A percentile compares a stretch with the other conserved stretches of the same genome.
Conservation (phyloP, 2,329 filamentous ascomycete species). For the Aaosphaeria pasadenensis region DNA sequence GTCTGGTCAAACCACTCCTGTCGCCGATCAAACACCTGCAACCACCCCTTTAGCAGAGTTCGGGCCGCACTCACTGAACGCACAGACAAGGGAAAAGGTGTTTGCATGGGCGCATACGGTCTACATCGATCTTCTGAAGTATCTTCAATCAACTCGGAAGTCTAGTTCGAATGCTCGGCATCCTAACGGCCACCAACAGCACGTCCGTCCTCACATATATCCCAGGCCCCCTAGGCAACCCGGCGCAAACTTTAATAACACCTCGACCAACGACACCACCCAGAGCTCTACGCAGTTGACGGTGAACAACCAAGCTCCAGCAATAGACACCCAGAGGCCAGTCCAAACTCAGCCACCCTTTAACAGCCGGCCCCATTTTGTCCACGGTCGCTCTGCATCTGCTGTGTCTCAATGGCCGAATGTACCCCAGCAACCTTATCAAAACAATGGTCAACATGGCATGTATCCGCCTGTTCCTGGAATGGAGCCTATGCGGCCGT, state of each 20-base stretch:
- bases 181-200: conserved; percentile 40
- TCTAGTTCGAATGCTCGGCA: conserved; percentile 36
- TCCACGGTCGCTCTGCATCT: no score
- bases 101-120: conserved; percentile 47
- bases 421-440: neutral
- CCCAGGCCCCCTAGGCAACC: conserved; percentile 60
- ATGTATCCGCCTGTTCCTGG: conserved; percentile 10
- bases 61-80: conserved; percentile 41
- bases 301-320: neutral
- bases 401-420: no score
- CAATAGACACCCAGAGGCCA: neutral
- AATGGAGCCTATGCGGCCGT: conserved; percentile 22
- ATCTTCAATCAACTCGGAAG: conserved; percentile 45
- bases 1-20: conserved; percentile 28
- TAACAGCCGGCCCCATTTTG: no score
- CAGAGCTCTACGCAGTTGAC: conserved; percentile 34
- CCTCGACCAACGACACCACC: conserved; percentile 15
- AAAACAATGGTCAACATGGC: conserved; percentile 7
- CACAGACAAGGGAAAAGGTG: conserved; percentile 42
- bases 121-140: conserved; percentile 49
- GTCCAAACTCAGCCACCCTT: no score
- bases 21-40: conserved; percentile 16
- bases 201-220: conserved; percentile 56
- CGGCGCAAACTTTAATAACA: conserved; percentile 46
- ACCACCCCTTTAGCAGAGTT: conserved; percentile 31